Base-by-base conservation (phyloP, 1,284 basidiomycete genomes). In the Trichosporon sp. region DNA sequence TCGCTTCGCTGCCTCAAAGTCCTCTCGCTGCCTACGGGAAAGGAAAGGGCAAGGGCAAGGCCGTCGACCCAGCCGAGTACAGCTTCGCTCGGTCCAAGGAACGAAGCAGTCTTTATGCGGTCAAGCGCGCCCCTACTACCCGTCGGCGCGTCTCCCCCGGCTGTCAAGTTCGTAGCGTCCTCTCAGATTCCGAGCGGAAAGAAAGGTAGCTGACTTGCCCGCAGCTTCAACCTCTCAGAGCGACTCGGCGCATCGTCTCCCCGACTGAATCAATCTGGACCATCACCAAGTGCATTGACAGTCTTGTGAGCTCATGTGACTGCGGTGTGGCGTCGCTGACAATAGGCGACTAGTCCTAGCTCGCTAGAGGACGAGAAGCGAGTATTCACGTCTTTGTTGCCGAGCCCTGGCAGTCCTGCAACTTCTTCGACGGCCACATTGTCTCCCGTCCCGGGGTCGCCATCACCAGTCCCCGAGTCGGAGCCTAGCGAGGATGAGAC, bases 41-140 rank as follows among this genome's bases (percentile, higher is more conserved):
- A 33, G 63, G n/a, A 25, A 64, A 64, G 33, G 63, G 63, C 37
- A 64, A 64, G 19, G 49, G 33, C 37, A 64, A 64, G 19, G 49
- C 25, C 52, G 62, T 63, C 57, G 62, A 64, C 40, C 52, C 62
- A 23, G 37, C 46, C 23, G 62, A 60, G 54, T 44, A 56, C 19
- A 54, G 54, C 21, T 7, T 21, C 29, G 31, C 25, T 3, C 32
- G 29, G 6, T 9, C 23, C 14, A 19, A 14, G 31, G 9, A 46
- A 8, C 29, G 32, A 23, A 33, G 16, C 29, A 32, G 23, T 33
- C 32, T 36, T 8, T 34, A 36, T 8, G 3, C 32, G 19, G 13
- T 10, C 44, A 52, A 34, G 23, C 46, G 49, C 10, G 27, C 29
- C 2, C 46, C 59, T 25, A 34, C 59, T 16, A 27, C 40, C 11